phyloP scores from a whole-genome alignment of 2,329 filamentous ascomycete species.

The Aspergillus melleus region DNA sequence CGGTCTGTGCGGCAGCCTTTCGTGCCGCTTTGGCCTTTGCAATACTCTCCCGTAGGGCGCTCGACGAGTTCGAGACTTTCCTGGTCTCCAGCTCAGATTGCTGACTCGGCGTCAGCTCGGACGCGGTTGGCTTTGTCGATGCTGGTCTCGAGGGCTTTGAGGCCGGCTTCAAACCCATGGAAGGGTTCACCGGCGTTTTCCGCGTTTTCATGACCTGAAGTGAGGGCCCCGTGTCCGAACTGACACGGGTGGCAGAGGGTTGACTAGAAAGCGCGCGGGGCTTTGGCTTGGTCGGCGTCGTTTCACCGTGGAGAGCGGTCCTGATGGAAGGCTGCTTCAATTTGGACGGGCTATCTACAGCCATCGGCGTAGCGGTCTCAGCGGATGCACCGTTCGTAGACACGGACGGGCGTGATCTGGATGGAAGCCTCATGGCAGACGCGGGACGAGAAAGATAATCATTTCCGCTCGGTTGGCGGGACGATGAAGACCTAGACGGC shows the following conservation, averaged over 20 bases:
- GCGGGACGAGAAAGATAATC: slow-evolving; percentile 46
- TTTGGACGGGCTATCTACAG: slow-evolving; percentile 25
- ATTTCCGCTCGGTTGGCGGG: slow-evolving; percentile 55
- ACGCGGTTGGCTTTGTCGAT: slow-evolving; percentile 29
- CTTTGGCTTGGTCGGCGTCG: slow-evolving; percentile 50
- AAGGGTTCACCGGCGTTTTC: slow-evolving; percentile 32
- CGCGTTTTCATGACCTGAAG: slow-evolving; percentile 43
- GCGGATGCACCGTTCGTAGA: slow-evolving; percentile 17
- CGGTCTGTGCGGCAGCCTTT: slow-evolving; percentile 49
- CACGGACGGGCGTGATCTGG: slow-evolving; percentile 32
- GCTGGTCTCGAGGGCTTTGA: slow-evolving; percentile 33
- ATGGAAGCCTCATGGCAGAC: slow-evolving; percentile 35
- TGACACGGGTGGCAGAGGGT: background rate
- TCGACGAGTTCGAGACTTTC: slow-evolving; percentile 67
- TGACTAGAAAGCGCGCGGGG: slow-evolving; percentile 39
- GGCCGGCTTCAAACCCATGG: slow-evolving; percentile 30
- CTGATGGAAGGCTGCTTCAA: slow-evolving; percentile 23
- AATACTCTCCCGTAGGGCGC: slow-evolving; percentile 83
- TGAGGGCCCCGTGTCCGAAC: background rate
- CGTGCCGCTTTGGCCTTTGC: slow-evolving; percentile 86
- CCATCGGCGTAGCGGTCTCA: slow-evolving; percentile 13
- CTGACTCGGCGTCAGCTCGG: slow-evolving; percentile 31
- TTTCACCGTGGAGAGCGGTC: slow-evolving; percentile 37
- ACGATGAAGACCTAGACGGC: slow-evolving; percentile 43
- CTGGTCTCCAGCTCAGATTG: slow-evolving; percentile 35